Percentiles rank a stretch among this genome's conserved stretches.
Evolutionary conservation across 768 basidiomycete species (phyloP).

Genomic region (Tricholoma furcatifolium): DNA sequence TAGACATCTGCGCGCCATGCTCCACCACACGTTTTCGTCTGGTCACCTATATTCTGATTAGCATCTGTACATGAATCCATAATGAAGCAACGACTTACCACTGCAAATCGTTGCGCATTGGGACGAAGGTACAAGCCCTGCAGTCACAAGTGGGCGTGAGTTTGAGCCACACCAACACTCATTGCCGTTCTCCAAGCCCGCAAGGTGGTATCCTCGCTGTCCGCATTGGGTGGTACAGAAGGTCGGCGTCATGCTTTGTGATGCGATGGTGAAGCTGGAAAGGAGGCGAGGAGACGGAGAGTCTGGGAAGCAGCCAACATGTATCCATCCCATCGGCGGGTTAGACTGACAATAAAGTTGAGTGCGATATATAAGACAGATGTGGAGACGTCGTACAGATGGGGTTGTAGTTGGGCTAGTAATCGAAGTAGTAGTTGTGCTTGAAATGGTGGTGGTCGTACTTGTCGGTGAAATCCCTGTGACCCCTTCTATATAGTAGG

Average conservation of each 20-base stretch:
- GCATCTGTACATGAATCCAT: not conserved
- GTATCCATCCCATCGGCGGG: constrained; percentile 21
- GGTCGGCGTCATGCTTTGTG: constrained; percentile 28
- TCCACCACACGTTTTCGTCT: constrained; percentile 31
- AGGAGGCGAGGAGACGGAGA: constrained; percentile 26
- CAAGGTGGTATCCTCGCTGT: constrained; percentile 26
- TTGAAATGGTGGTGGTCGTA: constrained; percentile 3
- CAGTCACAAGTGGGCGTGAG: constrained; percentile 21
- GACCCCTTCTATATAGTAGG: not conserved
- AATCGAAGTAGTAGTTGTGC: not conserved
- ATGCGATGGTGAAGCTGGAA: constrained; percentile 17
- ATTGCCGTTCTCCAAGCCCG: constrained; percentile 32
- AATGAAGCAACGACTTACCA: constrained; percentile 23
- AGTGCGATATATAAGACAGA: constrained; percentile 8
- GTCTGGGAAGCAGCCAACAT: constrained; percentile 33
- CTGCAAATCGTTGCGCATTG: constrained; percentile 31
- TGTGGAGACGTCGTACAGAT: constrained; percentile 6
- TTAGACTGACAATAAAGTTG: not conserved
- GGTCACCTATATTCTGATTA: constrained; percentile 19
- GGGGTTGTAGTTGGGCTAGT: constrained; percentile 5
- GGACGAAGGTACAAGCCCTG: constrained; percentile 18
- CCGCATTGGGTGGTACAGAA: constrained; percentile 28
- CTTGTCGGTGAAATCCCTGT: not conserved
- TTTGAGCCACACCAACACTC: constrained; percentile 36
- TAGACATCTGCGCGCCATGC: constrained; percentile 32